phyloP scores from a whole-genome alignment of 2,329 filamentous ascomycete species.

The Cordyceps javanica region DNA sequence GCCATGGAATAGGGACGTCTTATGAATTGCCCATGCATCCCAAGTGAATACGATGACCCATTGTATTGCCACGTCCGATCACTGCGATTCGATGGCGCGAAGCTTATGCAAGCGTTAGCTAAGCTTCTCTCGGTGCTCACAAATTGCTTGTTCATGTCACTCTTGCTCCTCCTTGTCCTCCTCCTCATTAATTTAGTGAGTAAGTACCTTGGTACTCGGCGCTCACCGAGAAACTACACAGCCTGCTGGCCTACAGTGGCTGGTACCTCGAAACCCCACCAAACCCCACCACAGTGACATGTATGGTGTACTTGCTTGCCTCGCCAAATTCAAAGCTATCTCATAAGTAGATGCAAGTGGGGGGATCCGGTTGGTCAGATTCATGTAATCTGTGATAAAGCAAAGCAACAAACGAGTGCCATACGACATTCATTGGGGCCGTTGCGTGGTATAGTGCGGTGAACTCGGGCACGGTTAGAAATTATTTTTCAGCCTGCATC shows the following conservation, averaged over 20 bases:
- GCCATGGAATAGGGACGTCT: no score
- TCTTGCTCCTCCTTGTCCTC: no score
- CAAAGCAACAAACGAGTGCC: neutral
- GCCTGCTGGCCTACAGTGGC: neutral
- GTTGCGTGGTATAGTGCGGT: neutral
- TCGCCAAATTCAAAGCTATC: no score
- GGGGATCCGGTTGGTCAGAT: conserved; percentile 7
- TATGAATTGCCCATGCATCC: no score
- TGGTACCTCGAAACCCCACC: neutral
- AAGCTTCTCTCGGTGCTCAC: conserved; percentile 16
- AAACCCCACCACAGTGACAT: neutral
- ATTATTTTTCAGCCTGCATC: neutral
- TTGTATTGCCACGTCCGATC: no score
- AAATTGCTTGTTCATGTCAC: no score
- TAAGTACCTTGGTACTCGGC: no score
- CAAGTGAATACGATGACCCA: no score
- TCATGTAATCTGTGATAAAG: conserved; percentile 11
- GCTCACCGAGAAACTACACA: no score
- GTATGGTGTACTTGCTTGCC: no score
- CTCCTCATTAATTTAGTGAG: no score
- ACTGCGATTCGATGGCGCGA: neutral
- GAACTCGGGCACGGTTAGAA: neutral
- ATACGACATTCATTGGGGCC: no score
- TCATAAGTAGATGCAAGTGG: neutral
- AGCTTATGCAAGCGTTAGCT: conserved; percentile 25